A percentile compares a stretch with the other conserved stretches of the same genome.
These are phyloP conservation scores for Pseudogymnoascus sp. DNA, from an alignment of 2,329 filamentous ascomycete genomes.

Conservation along the genomic window DNA sequence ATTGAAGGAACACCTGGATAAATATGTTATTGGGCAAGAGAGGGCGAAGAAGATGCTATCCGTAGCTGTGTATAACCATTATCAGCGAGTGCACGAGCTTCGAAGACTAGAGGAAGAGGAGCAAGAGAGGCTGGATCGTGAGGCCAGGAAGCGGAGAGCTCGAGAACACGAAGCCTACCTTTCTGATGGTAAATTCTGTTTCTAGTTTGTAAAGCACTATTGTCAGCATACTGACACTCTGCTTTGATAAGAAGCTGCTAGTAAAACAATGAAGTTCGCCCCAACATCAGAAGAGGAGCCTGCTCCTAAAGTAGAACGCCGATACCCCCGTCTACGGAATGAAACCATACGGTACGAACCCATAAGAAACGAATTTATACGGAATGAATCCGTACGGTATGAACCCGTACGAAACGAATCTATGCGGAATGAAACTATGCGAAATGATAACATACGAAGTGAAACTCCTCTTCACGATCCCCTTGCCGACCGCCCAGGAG, in stretches of 20 bases:
- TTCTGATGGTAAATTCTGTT: neutral
- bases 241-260: neutral
- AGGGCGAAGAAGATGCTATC: conserved; percentile 90
- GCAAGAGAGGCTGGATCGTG: conserved; percentile 55
- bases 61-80: conserved; percentile 93
- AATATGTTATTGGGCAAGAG: conserved; percentile 94
- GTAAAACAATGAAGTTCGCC: neutral
- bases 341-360: neutral
- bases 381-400: neutral
- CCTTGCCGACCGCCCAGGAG: conserved; percentile 14
- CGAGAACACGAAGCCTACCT: neutral
- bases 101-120: conserved; percentile 72
- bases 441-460: neutral
- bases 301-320: neutral
- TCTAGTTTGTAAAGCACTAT: neutral
- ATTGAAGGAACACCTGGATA: conserved; percentile 85
- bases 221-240: neutral
- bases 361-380: neutral
- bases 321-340: neutral
- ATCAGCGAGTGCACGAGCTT: conserved; percentile 73
- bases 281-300: neutral
- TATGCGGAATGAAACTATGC: neutral
- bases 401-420: neutral
- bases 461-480: neutral
- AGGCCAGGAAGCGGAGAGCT: conserved; percentile 39